A percentile compares a stretch with the other conserved stretches of the same genome.
Evolutionary conservation across 2,329 filamentous ascomycete genomes (phyloP).

Genomic region (Trichoderma sp.): DNA sequence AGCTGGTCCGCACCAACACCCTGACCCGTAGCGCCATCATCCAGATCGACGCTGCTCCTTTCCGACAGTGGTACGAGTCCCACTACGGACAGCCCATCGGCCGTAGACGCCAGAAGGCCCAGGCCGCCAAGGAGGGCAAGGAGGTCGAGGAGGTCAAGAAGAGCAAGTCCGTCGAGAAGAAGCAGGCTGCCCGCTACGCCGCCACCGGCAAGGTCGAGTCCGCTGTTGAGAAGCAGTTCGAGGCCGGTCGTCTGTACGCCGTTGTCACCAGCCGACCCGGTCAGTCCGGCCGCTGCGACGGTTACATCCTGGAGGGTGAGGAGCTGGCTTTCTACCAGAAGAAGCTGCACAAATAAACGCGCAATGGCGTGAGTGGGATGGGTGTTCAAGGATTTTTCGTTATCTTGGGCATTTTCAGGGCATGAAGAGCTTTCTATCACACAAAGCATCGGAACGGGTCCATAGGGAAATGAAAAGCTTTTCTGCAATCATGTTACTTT

Average conservation of each 20-base stretch:
- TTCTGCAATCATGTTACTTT: slow-evolving; percentile 30
- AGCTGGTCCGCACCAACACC: slow-evolving; percentile 99
- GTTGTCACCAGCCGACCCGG: slow-evolving; percentile 90
- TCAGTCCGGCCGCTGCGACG: slow-evolving; percentile 94
- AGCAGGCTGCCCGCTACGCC: slow-evolving; percentile 86
- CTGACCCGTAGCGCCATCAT: slow-evolving; percentile 98
- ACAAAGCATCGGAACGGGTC: slow-evolving; percentile 38
- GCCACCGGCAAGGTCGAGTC: slow-evolving; percentile 87
- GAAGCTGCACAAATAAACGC: slow-evolving; percentile 90
- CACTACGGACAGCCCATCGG: slow-evolving; percentile 94
- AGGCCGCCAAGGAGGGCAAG: slow-evolving; percentile 56
- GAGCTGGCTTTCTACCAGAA: slow-evolving; percentile 99
- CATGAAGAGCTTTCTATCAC: slow-evolving; percentile 36
- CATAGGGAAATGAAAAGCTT: slow-evolving; percentile 38
- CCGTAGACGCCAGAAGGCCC: slow-evolving; percentile 86
- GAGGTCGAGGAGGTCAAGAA: slow-evolving; percentile 76
- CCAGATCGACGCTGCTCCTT: slow-evolving; percentile 97
- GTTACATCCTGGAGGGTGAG: slow-evolving; percentile 98
- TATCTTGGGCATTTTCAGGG: slow-evolving; percentile 34
- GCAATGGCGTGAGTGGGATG: slow-evolving; percentile 27
- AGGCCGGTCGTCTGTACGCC: slow-evolving; percentile 96
- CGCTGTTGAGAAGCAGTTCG: slow-evolving; percentile 96
- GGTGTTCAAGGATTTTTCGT: slow-evolving; percentile 39
- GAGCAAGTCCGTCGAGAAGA: slow-evolving; percentile 92
- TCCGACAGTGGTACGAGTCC: slow-evolving; percentile 99